phyloP scores from a whole-genome alignment of 208 protist species.

The Spironucleus salmonicida region DNA sequence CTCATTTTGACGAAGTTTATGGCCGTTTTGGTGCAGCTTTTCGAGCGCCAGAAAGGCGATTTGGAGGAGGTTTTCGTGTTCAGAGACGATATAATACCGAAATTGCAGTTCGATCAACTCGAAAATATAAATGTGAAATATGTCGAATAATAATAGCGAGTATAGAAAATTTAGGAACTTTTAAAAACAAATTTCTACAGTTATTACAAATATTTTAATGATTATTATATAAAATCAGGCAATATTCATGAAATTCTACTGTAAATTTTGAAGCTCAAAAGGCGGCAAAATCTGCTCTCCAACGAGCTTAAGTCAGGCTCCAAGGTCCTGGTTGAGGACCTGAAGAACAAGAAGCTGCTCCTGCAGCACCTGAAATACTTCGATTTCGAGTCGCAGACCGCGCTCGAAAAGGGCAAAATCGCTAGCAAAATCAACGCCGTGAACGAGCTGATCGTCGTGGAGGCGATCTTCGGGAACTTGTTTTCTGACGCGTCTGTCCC shows the following conservation, averaged over 20 bases:
- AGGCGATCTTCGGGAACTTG: conserved; percentile 87
- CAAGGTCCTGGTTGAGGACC: neutral
- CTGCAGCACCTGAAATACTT: neutral
- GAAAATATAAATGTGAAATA: neutral
- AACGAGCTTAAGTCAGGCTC: neutral
- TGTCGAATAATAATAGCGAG: neutral
- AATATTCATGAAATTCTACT: neutral
- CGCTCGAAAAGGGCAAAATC: conserved; percentile 85
- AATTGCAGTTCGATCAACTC: neutral
- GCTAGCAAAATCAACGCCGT: conserved; percentile 88
- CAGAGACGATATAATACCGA: neutral
- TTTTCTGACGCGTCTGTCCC: conserved; percentile 64
- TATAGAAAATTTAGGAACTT: neutral
- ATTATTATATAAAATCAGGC: neutral
- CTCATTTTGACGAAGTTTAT: neutral
- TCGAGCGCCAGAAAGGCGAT: no score
- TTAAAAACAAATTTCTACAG: neutral
- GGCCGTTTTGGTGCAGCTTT: neutral
- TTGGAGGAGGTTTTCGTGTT: neutral
- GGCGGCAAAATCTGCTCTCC: neutral
- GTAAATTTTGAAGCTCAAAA: neutral
- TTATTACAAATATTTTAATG: neutral
- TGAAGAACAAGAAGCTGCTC: conserved; percentile 2
- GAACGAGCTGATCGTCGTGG: conserved; percentile 91
- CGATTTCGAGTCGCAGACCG: conserved; percentile 67